A percentile compares a stretch with the other conserved stretches of the same genome.
phyloP scores from a whole-genome alignment of 2,329 filamentous ascomycete species.

The Botrytis squamosa region DNA sequence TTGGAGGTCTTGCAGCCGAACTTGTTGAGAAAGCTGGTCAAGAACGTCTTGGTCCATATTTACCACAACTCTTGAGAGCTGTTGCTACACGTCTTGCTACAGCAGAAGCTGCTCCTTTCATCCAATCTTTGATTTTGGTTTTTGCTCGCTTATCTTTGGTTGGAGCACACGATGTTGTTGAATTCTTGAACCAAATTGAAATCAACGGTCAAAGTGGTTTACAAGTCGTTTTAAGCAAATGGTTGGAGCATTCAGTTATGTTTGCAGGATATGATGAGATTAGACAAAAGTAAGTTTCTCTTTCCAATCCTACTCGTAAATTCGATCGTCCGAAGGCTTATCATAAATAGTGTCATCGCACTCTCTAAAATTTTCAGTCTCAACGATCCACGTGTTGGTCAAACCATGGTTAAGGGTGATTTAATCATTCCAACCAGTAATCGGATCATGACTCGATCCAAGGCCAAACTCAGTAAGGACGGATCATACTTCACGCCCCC shows the following conservation, averaged over 20 bases:
- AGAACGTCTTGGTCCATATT: slow-evolving; percentile 84
- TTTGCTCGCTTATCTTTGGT: slow-evolving; percentile 87
- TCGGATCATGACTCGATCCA: slow-evolving; percentile 89
- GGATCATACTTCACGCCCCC: slow-evolving; percentile 15
- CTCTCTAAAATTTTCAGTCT: slow-evolving; percentile 88
- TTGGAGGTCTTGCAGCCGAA: slow-evolving; percentile 89
- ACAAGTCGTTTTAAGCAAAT: slow-evolving; percentile 86
- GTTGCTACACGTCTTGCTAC: slow-evolving; percentile 82
- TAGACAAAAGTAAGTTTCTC: slow-evolving; percentile 76
- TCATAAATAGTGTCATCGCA: slow-evolving; percentile 70
- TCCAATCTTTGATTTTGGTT: slow-evolving; percentile 92
- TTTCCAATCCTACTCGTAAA: not conserved
- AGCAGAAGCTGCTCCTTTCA: slow-evolving; percentile 82
- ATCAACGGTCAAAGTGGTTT: slow-evolving; percentile 80
- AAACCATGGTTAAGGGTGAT: slow-evolving; percentile 87
- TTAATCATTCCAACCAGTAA: slow-evolving; percentile 77
- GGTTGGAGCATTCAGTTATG: slow-evolving; percentile 94
- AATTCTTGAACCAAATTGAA: slow-evolving; percentile 83
- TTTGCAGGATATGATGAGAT: slow-evolving; percentile 99
- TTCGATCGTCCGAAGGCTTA: slow-evolving; percentile 37
- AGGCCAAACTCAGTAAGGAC: slow-evolving; percentile 72
- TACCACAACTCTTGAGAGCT: slow-evolving; percentile 83
- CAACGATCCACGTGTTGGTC: slow-evolving; percentile 74
- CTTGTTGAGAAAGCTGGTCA: slow-evolving; percentile 93
- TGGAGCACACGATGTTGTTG: slow-evolving; percentile 83